Evolutionary conservation across 2,329 filamentous ascomycete genomes (phyloP), one percentile per base, ranked within the genome.

Genomic region (Trichoderma breve): DNA sequence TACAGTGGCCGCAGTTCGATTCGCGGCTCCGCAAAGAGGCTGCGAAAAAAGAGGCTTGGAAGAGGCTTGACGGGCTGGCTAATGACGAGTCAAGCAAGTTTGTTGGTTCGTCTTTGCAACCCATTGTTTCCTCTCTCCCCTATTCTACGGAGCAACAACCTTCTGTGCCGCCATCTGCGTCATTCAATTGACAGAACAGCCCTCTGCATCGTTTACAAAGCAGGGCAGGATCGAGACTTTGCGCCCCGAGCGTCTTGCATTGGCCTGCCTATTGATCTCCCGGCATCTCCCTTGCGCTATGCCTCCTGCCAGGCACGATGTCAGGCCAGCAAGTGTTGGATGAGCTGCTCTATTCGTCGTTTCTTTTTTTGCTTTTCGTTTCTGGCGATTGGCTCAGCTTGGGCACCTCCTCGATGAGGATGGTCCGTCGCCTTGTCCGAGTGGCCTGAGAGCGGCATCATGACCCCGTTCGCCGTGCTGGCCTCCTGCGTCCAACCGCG

Each of bases 21-120:
- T 66, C 47, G 47, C 63, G 63, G 43, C 63, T 66, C 63, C 63
- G 47, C 63, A 66, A 66, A 55, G n/a, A 24, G 60, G 43, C 30
- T 34, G 15, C 39, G 26, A 26, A 24, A 63, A n/a, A 32, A 51
- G 47, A 53, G 47, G 47, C 47, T 53, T 53, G 47, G 61, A 51
- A 63, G 43, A 65, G 47, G 51, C 64, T 67, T 55, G 21, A 36
- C 21, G 39, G 34, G 60, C 43, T 55, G 28, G 64, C 51, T 32
- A 15, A 32, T 26, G 63, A 28, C 34, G n/a, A n/a, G n/a, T n/a
- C n/a, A n/a, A n/a, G n/a, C n/a, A 62, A 39, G 30, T 51, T 39
- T 67, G 64, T 66, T 53, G 30, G n/a, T 36, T 66, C 30, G 11
- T 24, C 15, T 24, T 21, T 24, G 15, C 58, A n/a, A n/a, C 43